These are phyloP conservation scores for Suillus tomentosus DNA, from an alignment of 768 basidiomycete genomes.

Conservation along the genomic window DNA sequence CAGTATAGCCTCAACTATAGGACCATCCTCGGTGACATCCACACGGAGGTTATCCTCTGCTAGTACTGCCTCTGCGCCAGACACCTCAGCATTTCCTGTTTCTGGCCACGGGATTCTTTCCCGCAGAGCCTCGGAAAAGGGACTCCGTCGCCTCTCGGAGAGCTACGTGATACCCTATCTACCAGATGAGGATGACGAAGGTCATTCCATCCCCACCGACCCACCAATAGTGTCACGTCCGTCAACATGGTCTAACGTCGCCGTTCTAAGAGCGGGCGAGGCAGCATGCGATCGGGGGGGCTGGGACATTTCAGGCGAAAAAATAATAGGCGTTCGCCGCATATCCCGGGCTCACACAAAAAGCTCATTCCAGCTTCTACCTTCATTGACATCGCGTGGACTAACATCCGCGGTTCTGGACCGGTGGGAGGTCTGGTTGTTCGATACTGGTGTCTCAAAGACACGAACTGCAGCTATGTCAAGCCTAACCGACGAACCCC, in stretches of 20 bases:
- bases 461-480: slow-evolving; percentile 55
- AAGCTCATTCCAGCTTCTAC: slow-evolving; percentile 15
- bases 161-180: slow-evolving; percentile 41
- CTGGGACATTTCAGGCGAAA: slow-evolving; percentile 67
- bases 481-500: slow-evolving; percentile 39
- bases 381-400: slow-evolving; percentile 36
- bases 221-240: slow-evolving; percentile 34
- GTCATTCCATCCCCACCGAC: slow-evolving; percentile 29
- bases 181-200: slow-evolving; percentile 29
- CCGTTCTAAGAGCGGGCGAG: slow-evolving; percentile 54
- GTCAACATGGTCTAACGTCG: slow-evolving; percentile 48
- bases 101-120: slow-evolving; percentile 81
- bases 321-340: slow-evolving; percentile 70
- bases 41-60: slow-evolving; percentile 50
- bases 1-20: slow-evolving; percentile 47
- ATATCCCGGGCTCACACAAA: slow-evolving; percentile 50
- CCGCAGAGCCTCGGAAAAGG: slow-evolving; percentile 72
- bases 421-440: slow-evolving; percentile 83
- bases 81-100: slow-evolving; percentile 68
- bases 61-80: slow-evolving; percentile 37
- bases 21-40: slow-evolving; percentile 47
- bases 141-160: slow-evolving; percentile 54
- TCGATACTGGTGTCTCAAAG: slow-evolving; percentile 55
- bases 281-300: slow-evolving; percentile 72
- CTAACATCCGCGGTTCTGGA: slow-evolving; percentile 68